Conservation (phyloP, 2,329 filamentous ascomycete genomes). For the Pseudogymnoascus sp. region DNA sequence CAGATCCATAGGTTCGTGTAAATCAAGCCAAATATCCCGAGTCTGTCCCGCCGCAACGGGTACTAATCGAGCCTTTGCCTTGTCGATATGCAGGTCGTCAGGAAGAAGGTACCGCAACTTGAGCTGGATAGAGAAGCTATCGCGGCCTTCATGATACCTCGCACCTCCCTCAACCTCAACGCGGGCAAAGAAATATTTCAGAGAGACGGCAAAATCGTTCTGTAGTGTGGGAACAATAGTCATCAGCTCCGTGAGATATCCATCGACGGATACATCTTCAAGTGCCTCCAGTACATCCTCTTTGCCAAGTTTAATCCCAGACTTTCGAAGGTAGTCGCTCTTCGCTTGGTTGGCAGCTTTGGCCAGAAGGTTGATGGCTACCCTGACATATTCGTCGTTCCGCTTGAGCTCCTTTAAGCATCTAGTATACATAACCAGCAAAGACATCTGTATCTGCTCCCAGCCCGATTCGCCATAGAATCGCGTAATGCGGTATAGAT, state of each 20-base stretch:
- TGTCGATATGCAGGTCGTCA: conserved; percentile 60
- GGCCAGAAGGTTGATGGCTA: conserved; percentile 65
- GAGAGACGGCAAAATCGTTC: conserved; percentile 58
- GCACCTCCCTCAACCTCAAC: conserved; percentile 62
- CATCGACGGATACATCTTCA: conserved; percentile 18
- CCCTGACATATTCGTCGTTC: conserved; percentile 71
- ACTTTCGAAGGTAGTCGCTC: conserved; percentile 38
- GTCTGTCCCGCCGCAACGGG: conserved; percentile 46
- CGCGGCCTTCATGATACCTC: conserved; percentile 60
- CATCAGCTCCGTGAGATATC: conserved; percentile 28
- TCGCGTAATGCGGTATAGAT: conserved; percentile 70
- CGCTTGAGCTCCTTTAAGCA: conserved; percentile 72
- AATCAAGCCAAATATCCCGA: conserved; percentile 61
- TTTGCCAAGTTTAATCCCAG: conserved; percentile 16
- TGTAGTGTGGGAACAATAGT: conserved; percentile 33
- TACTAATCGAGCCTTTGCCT: conserved; percentile 56
- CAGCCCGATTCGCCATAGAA: conserved; percentile 74
- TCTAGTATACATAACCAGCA: conserved; percentile 77
- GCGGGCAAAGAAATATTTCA: conserved; percentile 67
- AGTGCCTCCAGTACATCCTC: conserved; percentile 14
- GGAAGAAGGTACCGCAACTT: conserved; percentile 64
- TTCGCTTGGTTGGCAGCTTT: conserved; percentile 55
- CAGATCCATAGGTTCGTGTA: conserved; percentile 34
- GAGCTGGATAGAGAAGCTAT: conserved; percentile 67
- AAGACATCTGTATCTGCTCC: conserved; percentile 70